phyloP scores from a whole-genome alignment of 352 stramenopile genomes.

The Phytophthora hibernalis region DNA sequence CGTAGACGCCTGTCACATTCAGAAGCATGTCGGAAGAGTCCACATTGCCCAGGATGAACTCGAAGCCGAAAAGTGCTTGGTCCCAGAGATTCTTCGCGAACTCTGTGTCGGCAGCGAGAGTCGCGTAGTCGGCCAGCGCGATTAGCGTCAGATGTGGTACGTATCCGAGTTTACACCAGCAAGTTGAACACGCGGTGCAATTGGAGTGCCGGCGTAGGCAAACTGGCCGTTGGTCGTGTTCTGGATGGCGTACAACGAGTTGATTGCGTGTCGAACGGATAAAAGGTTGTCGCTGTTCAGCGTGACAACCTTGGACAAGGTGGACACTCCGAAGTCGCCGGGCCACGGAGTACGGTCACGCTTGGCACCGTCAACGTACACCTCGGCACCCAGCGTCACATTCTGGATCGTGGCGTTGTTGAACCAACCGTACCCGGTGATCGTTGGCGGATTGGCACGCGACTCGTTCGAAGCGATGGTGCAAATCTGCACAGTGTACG shows the following conservation, averaged over 20 bases:
- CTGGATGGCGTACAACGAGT: constrained; percentile 42
- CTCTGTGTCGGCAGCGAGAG: constrained; percentile 28
- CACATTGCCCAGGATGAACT: constrained; percentile 40
- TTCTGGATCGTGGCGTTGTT: constrained; percentile 45
- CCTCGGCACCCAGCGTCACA: constrained; percentile 34
- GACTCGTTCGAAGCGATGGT: constrained; percentile 46
- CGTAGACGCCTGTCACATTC: constrained; percentile 29
- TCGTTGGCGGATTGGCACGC: constrained; percentile 35
- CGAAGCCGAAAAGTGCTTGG: constrained; percentile 37
- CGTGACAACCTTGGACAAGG: constrained; percentile 36
- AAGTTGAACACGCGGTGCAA: constrained; percentile 30
- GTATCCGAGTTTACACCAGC: constrained; percentile 42
- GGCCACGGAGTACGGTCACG: constrained; percentile 48
- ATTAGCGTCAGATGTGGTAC: constrained; percentile 55
- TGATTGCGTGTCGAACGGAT: constrained; percentile 35
- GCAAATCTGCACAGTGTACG: constrained; percentile 50
- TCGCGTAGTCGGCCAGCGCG: constrained; percentile 40
- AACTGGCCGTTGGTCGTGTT: constrained; percentile 39
- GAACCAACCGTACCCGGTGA: constrained; percentile 43
- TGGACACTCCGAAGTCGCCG: constrained; percentile 41
- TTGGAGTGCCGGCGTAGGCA: constrained; percentile 39
- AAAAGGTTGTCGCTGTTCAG: constrained; percentile 46
- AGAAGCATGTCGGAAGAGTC: constrained; percentile 35
- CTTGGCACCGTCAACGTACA: constrained; percentile 48
- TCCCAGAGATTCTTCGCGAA: constrained; percentile 31